Evolutionary conservation across 257 asterid genomes (phyloP).

Genomic region (Rehmannia glutinosa): DNA sequence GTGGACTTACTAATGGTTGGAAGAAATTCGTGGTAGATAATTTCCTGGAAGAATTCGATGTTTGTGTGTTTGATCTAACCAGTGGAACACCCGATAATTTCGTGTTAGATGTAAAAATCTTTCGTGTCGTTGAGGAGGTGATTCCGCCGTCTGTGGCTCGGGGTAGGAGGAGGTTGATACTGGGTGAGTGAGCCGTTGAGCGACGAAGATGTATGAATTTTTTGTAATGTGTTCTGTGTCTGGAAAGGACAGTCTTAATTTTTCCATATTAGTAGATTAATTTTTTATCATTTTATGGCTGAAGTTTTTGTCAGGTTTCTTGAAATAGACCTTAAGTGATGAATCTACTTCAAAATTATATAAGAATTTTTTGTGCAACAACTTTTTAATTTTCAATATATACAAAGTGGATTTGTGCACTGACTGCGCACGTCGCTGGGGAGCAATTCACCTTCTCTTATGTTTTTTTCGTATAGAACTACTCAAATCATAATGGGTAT

Average conservation of each 20-base stretch:
- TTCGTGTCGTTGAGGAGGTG: conserved; percentile 24
- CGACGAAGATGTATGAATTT: neutral
- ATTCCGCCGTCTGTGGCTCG: conserved; percentile 10
- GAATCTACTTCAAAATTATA: too few species aligned
- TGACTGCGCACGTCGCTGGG: too few species aligned
- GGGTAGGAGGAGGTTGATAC: neutral
- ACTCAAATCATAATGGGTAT: too few species aligned
- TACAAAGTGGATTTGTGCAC: too few species aligned
- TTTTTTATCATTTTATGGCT: too few species aligned
- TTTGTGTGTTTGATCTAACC: conserved; percentile 19
- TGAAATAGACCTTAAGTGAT: too few species aligned
- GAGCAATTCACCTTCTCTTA: too few species aligned
- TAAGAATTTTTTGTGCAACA: too few species aligned
- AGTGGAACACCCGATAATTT: neutral
- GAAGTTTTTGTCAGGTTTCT: too few species aligned
- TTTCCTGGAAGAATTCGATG: conserved; percentile 30
- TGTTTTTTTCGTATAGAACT: too few species aligned
- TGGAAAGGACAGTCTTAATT: neutral
- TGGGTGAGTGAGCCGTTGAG: neutral
- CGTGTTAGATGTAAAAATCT: conserved; percentile 15
- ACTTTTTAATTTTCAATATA: too few species aligned
- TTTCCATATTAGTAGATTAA: neutral
- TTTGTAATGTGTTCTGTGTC: neutral
- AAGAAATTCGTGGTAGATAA: conserved; percentile 28
- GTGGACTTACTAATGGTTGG: conserved; percentile 38